Conservation (phyloP, 73 alveolate species). For the Paramecium bursaria region DNA sequence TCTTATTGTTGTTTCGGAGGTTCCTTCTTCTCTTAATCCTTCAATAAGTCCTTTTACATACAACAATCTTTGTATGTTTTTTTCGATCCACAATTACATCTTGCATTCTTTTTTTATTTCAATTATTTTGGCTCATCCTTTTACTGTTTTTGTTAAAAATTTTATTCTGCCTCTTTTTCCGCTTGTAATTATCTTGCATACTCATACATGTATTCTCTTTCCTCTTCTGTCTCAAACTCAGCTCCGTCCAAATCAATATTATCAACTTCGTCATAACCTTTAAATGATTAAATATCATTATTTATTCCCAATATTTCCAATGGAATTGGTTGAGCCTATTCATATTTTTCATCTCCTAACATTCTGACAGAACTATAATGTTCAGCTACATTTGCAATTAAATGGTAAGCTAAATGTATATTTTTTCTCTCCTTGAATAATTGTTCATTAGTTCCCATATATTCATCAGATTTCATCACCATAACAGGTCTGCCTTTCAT, state of each 20-base stretch:
- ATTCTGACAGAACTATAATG: conserved; percentile 69
- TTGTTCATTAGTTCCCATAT: background rate
- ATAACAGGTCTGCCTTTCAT: conserved; percentile 66
- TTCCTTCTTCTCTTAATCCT: background rate
- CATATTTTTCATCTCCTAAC: conserved; percentile 63
- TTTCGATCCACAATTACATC: conserved; percentile 66
- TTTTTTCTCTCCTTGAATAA: conserved; percentile 12
- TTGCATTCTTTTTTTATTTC: conserved; percentile 57
- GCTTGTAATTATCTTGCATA: background rate
- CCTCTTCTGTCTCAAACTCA: conserved; percentile 22
- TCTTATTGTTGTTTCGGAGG: background rate
- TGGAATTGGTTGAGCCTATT: conserved; percentile 40
- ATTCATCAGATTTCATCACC: conserved; percentile 23
- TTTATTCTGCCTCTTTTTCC: conserved; percentile 41
- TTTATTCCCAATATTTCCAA: conserved; percentile 57
- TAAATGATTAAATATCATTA: conserved; percentile 26
- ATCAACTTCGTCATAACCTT: background rate
- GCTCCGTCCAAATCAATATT: conserved; percentile 2
- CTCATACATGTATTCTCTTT: conserved; percentile 29
- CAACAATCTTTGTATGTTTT: conserved; percentile 69
- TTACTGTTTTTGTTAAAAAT: background rate
- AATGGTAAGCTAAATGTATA: conserved; percentile 69
- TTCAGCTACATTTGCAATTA: conserved; percentile 63
- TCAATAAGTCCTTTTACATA: conserved; percentile 7
- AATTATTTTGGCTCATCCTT: background rate